These are phyloP conservation scores for Byssoonygena ceratinophila DNA, from an alignment of 2,329 filamentous ascomycete genomes.

Conservation along the genomic window DNA sequence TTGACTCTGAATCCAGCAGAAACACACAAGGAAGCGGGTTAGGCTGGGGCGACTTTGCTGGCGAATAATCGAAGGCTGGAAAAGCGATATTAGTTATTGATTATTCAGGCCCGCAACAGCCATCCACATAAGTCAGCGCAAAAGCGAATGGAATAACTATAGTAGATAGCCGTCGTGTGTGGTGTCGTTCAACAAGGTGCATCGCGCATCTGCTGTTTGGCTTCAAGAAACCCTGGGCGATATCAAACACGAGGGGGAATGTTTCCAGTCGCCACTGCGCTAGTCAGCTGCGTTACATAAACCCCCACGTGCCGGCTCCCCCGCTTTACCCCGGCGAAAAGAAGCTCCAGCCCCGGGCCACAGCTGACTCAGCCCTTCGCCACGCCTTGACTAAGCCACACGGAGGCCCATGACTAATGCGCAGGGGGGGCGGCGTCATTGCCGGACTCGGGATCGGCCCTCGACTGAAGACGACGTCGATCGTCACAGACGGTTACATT, in stretches of 20 bases:
- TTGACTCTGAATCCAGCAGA: too few relatives aligned
- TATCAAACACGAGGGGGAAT: not conserved
- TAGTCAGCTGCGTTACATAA: not conserved
- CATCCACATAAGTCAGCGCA: not conserved
- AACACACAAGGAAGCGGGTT: not conserved
- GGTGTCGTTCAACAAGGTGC: too few relatives aligned
- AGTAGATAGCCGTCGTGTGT: too few relatives aligned
- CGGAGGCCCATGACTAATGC: not conserved
- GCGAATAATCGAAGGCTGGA: not conserved
- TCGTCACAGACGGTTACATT: conserved; percentile 9
- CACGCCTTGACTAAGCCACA: not conserved
- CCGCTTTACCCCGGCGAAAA: not conserved
- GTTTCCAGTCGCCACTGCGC: not conserved
- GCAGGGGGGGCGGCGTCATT: not conserved
- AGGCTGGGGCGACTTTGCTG: not conserved
- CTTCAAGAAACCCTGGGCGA: not conserved
- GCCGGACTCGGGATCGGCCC: not conserved
- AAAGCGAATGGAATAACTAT: too few relatives aligned
- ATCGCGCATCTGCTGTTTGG: too few relatives aligned
- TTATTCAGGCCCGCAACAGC: not conserved
- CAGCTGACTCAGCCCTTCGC: not conserved
- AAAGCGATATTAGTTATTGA: not conserved
- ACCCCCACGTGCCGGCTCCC: not conserved
- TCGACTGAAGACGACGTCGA: not conserved
- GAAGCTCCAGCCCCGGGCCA: not conserved